phyloP scores from a whole-genome alignment of 23 red algal species.

The Gracilaria domingensis region DNA sequence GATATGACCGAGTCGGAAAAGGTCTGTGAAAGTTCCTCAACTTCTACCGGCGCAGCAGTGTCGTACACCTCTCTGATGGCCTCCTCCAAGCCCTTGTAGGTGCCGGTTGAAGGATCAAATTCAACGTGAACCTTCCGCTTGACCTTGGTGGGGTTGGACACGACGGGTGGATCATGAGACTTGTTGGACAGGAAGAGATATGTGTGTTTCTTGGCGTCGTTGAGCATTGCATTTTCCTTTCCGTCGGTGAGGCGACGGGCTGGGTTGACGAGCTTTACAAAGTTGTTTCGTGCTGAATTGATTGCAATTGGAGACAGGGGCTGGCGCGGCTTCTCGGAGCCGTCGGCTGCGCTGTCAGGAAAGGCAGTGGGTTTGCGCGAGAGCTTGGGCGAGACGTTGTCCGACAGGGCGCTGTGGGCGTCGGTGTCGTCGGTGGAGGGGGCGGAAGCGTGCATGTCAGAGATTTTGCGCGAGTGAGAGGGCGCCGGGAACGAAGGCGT shows the following conservation, averaged over 20 bases:
- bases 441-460: conserved; percentile 13
- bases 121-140: conserved; percentile 81
- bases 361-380: neutral
- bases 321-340: neutral
- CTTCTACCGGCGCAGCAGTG: conserved; percentile 25
- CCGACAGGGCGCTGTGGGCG: conserved; percentile 5
- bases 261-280: conserved; percentile 35
- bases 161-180: conserved; percentile 35
- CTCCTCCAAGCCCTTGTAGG: conserved; percentile 78
- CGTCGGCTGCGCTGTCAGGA: neutral
- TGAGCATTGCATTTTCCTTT: conserved; percentile 41
- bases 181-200: conserved; percentile 25
- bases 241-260: conserved; percentile 33
- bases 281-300: conserved; percentile 38
- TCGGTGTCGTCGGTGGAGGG: conserved; percentile 2
- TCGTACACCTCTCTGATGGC: conserved; percentile 75
- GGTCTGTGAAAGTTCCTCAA: conserved; percentile 48
- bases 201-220: neutral
- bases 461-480: conserved; percentile 8
- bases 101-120: conserved; percentile 73
- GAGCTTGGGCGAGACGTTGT: conserved; percentile 13
- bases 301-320: neutral
- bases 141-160: conserved; percentile 76
- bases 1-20: conserved; percentile 39
- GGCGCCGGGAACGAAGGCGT: conserved; percentile 15